phyloP scores from a whole-genome alignment of 1,139 yeast genomes.

The Pichiaceae sp. region DNA sequence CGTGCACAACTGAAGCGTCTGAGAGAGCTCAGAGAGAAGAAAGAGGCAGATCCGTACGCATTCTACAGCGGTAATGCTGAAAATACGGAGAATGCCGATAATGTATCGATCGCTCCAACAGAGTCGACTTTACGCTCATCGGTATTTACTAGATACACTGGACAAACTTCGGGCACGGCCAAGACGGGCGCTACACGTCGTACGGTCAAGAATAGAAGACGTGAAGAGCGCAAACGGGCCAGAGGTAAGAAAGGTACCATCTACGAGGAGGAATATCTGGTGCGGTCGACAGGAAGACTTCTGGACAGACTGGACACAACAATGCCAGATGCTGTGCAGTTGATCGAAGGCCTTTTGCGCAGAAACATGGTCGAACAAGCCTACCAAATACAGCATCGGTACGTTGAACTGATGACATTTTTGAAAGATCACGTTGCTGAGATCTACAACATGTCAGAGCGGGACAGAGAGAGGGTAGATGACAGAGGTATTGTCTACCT shows the following conservation, averaged over 20 bases:
- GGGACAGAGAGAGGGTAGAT: conserved; percentile 80
- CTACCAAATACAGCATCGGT: conserved; percentile 64
- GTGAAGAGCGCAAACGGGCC: conserved; percentile 94
- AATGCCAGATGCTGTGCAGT: conserved; percentile 60
- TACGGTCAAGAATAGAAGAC: conserved; percentile 83
- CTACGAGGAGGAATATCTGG: conserved; percentile 92
- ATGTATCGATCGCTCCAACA: conserved; percentile 90
- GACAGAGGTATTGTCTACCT: conserved; percentile 80
- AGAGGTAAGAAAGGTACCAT: conserved; percentile 97
- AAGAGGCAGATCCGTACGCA: conserved; percentile 74
- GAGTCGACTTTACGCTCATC: conserved; percentile 91
- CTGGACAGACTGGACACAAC: conserved; percentile 75
- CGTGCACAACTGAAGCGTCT: conserved; percentile 76
- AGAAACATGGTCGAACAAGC: conserved; percentile 75
- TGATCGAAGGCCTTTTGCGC: conserved; percentile 72
- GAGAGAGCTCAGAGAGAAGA: conserved; percentile 77
- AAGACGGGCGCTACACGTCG: conserved; percentile 92
- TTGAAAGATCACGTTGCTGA: conserved; percentile 57
- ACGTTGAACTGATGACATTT: conserved; percentile 47
- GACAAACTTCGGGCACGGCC: conserved; percentile 92
- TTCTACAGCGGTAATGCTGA: conserved; percentile 62
- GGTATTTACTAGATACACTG: conserved; percentile 90
- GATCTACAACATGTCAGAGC: conserved; percentile 72
- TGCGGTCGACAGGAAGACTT: conserved; percentile 80
- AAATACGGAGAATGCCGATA: conserved; percentile 76